These are phyloP conservation scores for Dryas integrifolia DNA, from an alignment of 331 rosid species.

Conservation along the genomic window DNA sequence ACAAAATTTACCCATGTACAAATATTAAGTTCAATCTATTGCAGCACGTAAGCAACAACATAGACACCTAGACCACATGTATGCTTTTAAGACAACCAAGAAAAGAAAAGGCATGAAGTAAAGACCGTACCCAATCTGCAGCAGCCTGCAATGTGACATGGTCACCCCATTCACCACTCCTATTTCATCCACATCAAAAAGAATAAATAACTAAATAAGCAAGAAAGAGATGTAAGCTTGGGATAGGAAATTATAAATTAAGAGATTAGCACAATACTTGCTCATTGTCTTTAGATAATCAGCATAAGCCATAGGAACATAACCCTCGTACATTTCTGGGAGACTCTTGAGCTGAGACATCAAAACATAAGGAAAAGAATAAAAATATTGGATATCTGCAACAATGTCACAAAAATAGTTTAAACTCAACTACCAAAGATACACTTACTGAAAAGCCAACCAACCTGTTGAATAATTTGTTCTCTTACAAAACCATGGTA, in stretches of 20 bases:
- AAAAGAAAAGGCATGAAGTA: conserved; percentile 7
- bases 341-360: conserved; percentile 55
- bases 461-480: conserved; percentile 79
- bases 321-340: conserved; percentile 61
- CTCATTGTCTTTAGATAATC: conserved; percentile 83
- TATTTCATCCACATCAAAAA: conserved; percentile 41
- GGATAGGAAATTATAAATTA: not conserved
- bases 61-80: not conserved
- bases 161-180: conserved; percentile 99
- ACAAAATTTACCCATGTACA: not conserved
- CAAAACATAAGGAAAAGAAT: conserved; percentile 12
- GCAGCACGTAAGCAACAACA: not conserved
- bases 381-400: not conserved
- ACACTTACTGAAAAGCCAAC: conserved; percentile 1
- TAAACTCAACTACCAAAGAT: conserved; percentile 1
- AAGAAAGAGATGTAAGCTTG: not conserved
- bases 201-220: conserved; percentile 15
- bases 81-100: not conserved
- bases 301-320: conserved; percentile 76
- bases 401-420: not conserved
- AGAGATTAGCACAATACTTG: conserved; percentile 48
- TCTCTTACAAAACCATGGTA: conserved; percentile 78
- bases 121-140: conserved; percentile 78
- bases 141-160: conserved; percentile 98
- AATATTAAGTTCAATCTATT: not conserved